Percentiles rank a stretch among this genome's conserved stretches.
Evolutionary conservation across 176 grass and related monocot genomes (phyloP).

Genomic region (Oropetium thomaeum): DNA sequence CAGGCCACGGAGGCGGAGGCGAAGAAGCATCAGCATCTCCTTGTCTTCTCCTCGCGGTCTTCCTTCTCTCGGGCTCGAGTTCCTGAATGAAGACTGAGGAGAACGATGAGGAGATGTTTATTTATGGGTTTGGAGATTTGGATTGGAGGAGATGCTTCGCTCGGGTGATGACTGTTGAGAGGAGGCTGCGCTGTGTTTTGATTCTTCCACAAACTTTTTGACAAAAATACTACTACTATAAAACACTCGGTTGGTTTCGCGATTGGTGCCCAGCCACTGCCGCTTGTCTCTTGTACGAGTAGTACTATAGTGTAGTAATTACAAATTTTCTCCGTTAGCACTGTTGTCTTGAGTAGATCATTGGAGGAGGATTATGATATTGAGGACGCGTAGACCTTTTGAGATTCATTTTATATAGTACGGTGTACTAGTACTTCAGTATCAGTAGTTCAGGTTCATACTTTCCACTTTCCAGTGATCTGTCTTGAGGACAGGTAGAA

Average conservation of each 20-base stretch:
- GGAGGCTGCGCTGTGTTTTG: too few relatives aligned
- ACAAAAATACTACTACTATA: too few relatives aligned
- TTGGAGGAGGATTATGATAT: neutral
- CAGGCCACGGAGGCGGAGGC: neutral
- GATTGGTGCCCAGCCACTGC: neutral
- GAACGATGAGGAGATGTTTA: neutral
- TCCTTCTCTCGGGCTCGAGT: neutral
- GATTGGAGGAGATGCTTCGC: neutral
- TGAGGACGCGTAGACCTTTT: neutral
- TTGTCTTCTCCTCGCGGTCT: constrained; percentile 15
- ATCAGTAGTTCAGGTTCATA: too few relatives aligned
- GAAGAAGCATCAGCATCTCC: constrained; percentile 28
- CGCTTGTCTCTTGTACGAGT: neutral
- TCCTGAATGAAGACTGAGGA: neutral
- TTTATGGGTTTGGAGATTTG: constrained; percentile 47
- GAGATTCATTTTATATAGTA: neutral
- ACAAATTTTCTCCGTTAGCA: neutral
- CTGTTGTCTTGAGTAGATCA: neutral
- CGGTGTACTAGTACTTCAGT: too few relatives aligned
- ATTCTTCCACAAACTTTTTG: neutral
- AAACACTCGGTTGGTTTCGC: constrained; percentile 23
- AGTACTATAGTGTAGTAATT: too few relatives aligned
- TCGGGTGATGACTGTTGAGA: neutral
- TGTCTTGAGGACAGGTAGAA: neutral
- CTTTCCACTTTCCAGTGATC: too few relatives aligned